phyloP scores from a whole-genome alignment of 164 flowering plant genomes.

The Tetracentron sinense region DNA sequence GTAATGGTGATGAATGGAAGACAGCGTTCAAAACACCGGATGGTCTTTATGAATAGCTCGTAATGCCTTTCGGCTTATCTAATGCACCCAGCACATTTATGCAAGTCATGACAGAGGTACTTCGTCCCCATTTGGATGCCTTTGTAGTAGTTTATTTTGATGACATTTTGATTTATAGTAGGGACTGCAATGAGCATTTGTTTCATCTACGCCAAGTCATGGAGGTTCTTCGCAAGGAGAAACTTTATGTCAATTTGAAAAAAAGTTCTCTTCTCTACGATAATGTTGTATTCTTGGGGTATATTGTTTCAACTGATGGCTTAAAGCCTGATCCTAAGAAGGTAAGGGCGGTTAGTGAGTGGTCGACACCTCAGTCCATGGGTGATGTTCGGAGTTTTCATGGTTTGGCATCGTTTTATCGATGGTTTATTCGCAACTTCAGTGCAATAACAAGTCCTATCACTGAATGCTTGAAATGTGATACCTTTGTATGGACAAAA shows the following conservation, averaged over 20 bases:
- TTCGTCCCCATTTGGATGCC: not conserved
- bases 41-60: conserved; percentile 8
- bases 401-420: conserved; percentile 1
- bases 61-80: conserved; percentile 8
- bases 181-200: not conserved
- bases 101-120: conserved; percentile 2
- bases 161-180: conserved; percentile 4
- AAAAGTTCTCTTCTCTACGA: not conserved
- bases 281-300: not conserved
- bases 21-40: conserved; percentile 2
- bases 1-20: conserved; percentile 10
- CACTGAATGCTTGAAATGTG: not conserved
- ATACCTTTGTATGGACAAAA: not conserved
- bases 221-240: not conserved
- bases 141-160: conserved; percentile 12
- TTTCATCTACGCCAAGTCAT: not conserved
- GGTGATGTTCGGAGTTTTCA: conserved; percentile 4
- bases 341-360: not conserved
- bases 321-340: not conserved
- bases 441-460: conserved; percentile 4
- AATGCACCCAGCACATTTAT: conserved; percentile 8
- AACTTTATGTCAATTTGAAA: conserved; percentile 1
- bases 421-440: not conserved
- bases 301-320: not conserved
- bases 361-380: not conserved